Evolutionary conservation across 495 filamentous ascomycete species (phyloP), one percentile per base, ranked within the genome.

Genomic region (Hypomontagnella submonticulosa): DNA sequence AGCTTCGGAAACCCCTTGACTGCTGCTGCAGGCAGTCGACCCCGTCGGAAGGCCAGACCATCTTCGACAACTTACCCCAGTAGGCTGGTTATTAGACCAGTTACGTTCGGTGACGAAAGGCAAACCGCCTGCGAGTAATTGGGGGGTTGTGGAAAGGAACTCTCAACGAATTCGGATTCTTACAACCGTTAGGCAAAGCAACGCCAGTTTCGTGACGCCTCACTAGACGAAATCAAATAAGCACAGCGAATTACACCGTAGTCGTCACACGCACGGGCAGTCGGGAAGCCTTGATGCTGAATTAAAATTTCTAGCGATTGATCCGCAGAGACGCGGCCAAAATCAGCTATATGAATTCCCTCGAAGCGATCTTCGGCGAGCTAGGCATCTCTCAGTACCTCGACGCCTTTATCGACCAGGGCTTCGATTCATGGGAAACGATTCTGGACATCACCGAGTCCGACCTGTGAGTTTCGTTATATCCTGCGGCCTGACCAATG

Each of bases 351-450:
- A 74, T 74, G 71, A 74, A 70, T 74, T 72, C 67, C 64, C 78
- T 92, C 68, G 82, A 75, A 60, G 73, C 75, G 5, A 82, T 86
- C 38, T 83, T 93, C 71, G 84, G 83, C 73, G 88, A 89, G 80
- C 77, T 92, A 74, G 90, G 89, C 65, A 84, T 93, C 71, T 79
- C 81, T 73, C 87, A 91, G 72, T 93, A 93, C 73, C 82, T 90
- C 55, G 81, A 88, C 53, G 72, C 73, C 61, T 89, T 93, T 64
- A 71, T 90, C 20, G 85, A 88, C 13, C 89, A 92, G 71, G 90
- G 90, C 15, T 93, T 93, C 69, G 90, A 93, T 74, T 87, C 86
- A 36, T 93, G 90, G 90, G 88, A 92, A 34, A 90, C 88, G 4
- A 83, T 92, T 41, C 76, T 90, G 51, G 90, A 92, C 52, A 91